Conservation (phyloP, 2,329 filamentous ascomycete species). For the Fusarium foetens region DNA sequence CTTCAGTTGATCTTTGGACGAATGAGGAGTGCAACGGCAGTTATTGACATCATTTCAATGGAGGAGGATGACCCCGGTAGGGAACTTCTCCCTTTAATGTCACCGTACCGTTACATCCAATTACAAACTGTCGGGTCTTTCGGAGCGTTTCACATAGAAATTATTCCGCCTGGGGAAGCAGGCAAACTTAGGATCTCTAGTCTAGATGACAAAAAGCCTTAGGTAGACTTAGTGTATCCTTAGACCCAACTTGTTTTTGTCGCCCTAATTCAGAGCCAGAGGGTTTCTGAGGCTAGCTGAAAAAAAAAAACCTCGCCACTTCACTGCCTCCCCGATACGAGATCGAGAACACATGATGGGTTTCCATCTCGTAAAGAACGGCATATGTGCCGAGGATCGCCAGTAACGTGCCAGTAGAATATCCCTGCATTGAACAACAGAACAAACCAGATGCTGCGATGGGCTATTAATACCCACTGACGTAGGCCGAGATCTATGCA, state of each 20-base stretch:
- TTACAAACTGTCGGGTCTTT: neutral
- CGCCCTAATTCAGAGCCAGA: neutral
- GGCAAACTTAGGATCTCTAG: neutral
- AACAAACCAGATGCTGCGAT: neutral
- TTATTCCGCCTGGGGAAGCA: neutral
- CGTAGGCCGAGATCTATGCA: conserved; percentile 6
- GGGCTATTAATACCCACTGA: conserved; percentile 3
- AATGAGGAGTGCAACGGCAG: conserved; percentile 16
- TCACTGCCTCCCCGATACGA: conserved; percentile 1
- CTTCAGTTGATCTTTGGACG: conserved; percentile 26
- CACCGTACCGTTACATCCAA: neutral
- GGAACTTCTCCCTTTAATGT: neutral
- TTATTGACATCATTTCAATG: conserved; percentile 35
- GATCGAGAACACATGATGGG: neutral
- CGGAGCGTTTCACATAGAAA: conserved; percentile 2
- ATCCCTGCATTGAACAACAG: neutral
- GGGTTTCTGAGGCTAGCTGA: neutral
- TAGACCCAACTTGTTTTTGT: neutral
- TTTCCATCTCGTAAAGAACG: neutral
- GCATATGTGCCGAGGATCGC: neutral
- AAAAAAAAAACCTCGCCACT: neutral
- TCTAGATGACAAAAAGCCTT: neutral
- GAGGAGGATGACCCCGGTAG: neutral
- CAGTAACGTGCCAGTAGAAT: neutral
- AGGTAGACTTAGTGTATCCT: fast-evolving